phyloP scores from a whole-genome alignment of 148 eudicot genomes.

The Camellia japonica region DNA sequence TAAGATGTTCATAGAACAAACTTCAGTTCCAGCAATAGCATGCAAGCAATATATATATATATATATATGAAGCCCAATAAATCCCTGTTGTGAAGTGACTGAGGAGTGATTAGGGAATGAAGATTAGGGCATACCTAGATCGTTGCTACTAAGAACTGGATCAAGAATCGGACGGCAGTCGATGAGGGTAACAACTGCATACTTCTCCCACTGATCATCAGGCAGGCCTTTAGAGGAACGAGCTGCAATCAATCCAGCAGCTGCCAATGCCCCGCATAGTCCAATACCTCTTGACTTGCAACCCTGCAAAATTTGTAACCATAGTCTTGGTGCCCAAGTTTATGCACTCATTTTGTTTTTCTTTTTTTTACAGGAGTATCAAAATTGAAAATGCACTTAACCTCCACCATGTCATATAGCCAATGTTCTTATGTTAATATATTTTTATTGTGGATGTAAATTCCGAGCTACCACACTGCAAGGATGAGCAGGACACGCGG shows the following conservation, averaged over 20 bases:
- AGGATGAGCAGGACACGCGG: too few species aligned
- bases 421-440: neutral
- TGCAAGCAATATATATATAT: neutral
- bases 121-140: conserved; percentile 49
- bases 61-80: neutral
- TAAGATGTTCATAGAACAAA: neutral
- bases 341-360: neutral
- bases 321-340: neutral
- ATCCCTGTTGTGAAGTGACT: neutral
- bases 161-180: conserved; percentile 81
- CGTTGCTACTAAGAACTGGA: conserved; percentile 61
- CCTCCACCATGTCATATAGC: neutral
- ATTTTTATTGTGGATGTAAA: too few species aligned
- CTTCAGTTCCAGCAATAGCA: neutral
- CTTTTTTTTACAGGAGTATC: neutral
- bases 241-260: conserved; percentile 80
- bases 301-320: conserved; percentile 44
- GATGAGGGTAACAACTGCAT: conserved; percentile 69
- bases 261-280: conserved; percentile 63
- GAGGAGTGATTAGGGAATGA: neutral
- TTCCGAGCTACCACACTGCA: too few species aligned
- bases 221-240: conserved; percentile 54
- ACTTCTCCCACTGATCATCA: conserved; percentile 76
- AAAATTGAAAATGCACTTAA: neutral
- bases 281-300: conserved; percentile 70